Evolutionary conservation across 345 rosid species (phyloP), one percentile per base, ranked within the genome.

Genomic region (Gossypium ekmanianum): DNA sequence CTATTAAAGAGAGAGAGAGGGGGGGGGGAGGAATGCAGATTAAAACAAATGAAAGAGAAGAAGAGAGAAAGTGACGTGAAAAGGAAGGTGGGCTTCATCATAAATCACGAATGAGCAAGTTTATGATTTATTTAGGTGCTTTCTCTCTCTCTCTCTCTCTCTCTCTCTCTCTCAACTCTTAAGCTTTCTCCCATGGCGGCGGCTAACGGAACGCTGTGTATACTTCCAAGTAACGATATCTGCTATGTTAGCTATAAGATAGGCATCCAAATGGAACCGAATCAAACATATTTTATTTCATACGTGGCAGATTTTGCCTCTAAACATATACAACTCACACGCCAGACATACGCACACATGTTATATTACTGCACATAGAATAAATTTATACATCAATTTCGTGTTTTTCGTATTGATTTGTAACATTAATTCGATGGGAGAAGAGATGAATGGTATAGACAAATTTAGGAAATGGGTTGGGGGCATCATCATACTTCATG

Each of bases 401-500:
- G 7, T 34, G 7, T 34, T 34, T 34, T 4, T 34, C 1, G 7
- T 2, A 5, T 34, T 34, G 1, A 34, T 1, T 34, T 34, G 41
- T 34, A 34, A 34, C 1, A 4, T 34, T 34, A 34, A 34, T 34
- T 34, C 1, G 4, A 34, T 34, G 0, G 34, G 34, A 29, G 34
- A 3, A 34, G 41, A 34, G 41, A 4, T 34, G 6, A 34, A 34
- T 34, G 41, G 52, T 11, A 55, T 9, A n/a, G 9, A 18, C 8
- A 55, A n/a, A 55, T 7, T 55, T 11, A 55, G 20, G 61, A 14
- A 51, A 51, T 3, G 41, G 50, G 77, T 1, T 34, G 39, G 61
- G 29, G 34, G 11, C 77, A 78, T 71, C 78, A 82, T 57, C 80
- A 82, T 75, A 88, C 90, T 76, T 90, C 91, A 88, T 85, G 91